These are phyloP conservation scores for Maudiozyma turicensis DNA, from an alignment of 805 yeast genomes.

Conservation along the genomic window DNA sequence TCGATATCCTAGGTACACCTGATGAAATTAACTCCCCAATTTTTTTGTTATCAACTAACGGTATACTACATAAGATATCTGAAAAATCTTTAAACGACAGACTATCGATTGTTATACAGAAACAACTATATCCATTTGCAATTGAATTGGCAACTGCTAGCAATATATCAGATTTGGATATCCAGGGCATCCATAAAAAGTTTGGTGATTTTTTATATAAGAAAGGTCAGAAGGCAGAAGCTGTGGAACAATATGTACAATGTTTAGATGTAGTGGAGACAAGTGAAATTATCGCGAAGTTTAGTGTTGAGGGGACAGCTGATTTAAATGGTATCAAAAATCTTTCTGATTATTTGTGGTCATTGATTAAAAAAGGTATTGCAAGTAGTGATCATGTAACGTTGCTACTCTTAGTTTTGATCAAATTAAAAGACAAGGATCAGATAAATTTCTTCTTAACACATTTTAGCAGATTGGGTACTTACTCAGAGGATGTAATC, in stretches of 20 bases:
- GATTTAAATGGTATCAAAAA: constrained; percentile 33
- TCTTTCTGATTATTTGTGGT: constrained; percentile 54
- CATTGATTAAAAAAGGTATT: constrained; percentile 41
- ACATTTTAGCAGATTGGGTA: constrained; percentile 26
- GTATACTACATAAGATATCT: constrained; percentile 55
- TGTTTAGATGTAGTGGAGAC: constrained; percentile 48
- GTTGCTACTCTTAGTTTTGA: constrained; percentile 63
- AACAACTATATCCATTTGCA: constrained; percentile 67
- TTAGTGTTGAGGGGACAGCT: constrained; percentile 48
- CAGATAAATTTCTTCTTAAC: constrained; percentile 51
- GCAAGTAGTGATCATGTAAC: constrained; percentile 80
- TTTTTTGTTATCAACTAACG: constrained; percentile 63
- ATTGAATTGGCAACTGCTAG: constrained; percentile 47
- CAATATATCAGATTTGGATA: constrained; percentile 16
- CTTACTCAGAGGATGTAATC: constrained; percentile 20
- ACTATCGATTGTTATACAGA: constrained; percentile 54
- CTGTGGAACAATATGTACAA: constrained; percentile 65
- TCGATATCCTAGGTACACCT: constrained; percentile 41
- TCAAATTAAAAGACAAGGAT: constrained; percentile 57
- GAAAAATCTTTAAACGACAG: constrained; percentile 63
- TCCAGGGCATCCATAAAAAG: constrained; percentile 37
- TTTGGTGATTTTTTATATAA: constrained; percentile 69
- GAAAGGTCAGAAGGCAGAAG: constrained; percentile 54
- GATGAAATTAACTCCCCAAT: constrained; percentile 35
- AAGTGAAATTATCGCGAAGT: constrained; percentile 69